Evolutionary conservation across 192 early-diverging fungal species (phyloP), one percentile per base, ranked within the genome.

Genomic region (Chytriomyces sp.): DNA sequence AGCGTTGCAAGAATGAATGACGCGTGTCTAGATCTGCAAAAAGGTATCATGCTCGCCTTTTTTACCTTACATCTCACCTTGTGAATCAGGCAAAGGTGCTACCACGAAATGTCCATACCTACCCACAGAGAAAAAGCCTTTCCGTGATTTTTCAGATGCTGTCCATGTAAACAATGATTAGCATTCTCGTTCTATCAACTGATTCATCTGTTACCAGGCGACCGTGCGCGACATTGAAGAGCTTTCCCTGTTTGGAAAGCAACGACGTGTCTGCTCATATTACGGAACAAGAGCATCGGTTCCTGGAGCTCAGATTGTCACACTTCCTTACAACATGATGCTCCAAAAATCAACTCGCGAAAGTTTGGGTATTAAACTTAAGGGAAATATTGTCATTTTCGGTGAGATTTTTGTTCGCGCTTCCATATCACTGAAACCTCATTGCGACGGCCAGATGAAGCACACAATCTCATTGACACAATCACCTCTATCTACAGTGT

Each of bases 261-360:
- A 79, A 26, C 66, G 84, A 2, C 52, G 76, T 5, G 84, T 84
- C 0, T 96, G 94, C 71, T 88, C 95, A 0, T 96, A 98, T 71
- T 96, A 96, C 70, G 96, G 92, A 17, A 76, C 89, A 4, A 78
- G 94, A 8, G 75, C 83, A 8, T 80, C 88, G 49, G 61, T 80
- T 10, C 53, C 57, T 5, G 32, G 52, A 3, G 64, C 78, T 25
- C 78, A 94, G 79, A 78, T 96, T 7, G 90, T 98, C 0, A 89
- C 91, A n/a, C 70, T 98, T 33, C 96, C 96, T 2, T 98, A 98
- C 77, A 91, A 92, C 59, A 83, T 93, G 55, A 73, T 96, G 57
- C 77, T 96, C n/a, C 90, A 91, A 44, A 82, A 84, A 55, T 75
- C 85, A 0, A 88, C 93, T 0, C 78, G 96, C 28, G 91, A 93